A percentile compares a stretch with the other conserved stretches of the same genome.
Conservation (phyloP, 495 filamentous ascomycete species). For the Aspergillus homomorphus region DNA sequence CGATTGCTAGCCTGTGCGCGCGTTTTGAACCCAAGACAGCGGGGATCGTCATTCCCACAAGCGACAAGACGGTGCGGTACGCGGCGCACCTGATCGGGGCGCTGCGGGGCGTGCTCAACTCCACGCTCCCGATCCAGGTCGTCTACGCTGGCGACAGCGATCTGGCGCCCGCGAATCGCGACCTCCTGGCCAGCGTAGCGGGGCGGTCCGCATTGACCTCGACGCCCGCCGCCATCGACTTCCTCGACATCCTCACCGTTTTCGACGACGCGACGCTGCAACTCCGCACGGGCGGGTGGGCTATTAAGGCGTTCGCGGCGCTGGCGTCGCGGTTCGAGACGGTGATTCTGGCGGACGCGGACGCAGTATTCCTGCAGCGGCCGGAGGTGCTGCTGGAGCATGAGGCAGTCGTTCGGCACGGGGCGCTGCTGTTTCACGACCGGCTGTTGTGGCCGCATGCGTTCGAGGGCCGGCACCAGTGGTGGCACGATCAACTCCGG, state of each 20-base stretch:
- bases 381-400: constrained; percentile 12
- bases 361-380: constrained; percentile 11
- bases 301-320: constrained; percentile 11
- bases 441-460: constrained; percentile 8
- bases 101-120: constrained; percentile 4
- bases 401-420: neutral
- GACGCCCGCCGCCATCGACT: neutral
- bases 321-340: constrained; percentile 10
- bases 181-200: neutral
- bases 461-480: constrained; percentile 1
- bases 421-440: constrained; percentile 12
- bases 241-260: constrained; percentile 10
- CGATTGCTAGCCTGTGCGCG: constrained; percentile 2
- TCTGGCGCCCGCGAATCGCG: neutral
- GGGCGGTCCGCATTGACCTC: no score
- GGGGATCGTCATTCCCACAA: constrained; percentile 11
- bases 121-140: constrained; percentile 11
- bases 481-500: constrained; percentile 4
- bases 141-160: constrained; percentile 11
- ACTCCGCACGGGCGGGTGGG: constrained; percentile 9
- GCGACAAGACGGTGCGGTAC: constrained; percentile 10
- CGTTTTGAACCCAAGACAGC: neutral
- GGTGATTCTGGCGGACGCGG: constrained; percentile 9
- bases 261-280: constrained; percentile 9
- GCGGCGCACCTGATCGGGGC: constrained; percentile 8